These are phyloP conservation scores for Amanita polypyramis DNA, from an alignment of 768 basidiomycete genomes.

Conservation along the genomic window DNA sequence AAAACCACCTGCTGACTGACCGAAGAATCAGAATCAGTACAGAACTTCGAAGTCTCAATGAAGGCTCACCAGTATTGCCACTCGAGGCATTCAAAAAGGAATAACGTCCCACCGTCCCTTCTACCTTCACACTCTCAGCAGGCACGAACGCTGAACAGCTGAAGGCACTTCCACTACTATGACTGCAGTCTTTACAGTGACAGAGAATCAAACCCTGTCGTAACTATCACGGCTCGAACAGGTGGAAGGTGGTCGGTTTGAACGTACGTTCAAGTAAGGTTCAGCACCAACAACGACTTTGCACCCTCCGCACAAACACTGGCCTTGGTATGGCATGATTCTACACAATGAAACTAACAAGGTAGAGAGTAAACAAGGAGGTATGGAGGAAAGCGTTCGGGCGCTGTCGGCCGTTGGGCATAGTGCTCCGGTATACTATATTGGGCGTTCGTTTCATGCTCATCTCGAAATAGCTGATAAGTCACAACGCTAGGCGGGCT, in stretches of 20 bases:
- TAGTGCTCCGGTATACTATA: too few relatives aligned
- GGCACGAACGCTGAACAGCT: neutral
- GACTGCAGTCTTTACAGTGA: constrained; percentile 5
- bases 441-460: too few relatives aligned
- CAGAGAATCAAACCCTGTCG: neutral
- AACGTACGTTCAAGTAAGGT: neutral
- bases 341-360: too few relatives aligned
- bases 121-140: neutral
- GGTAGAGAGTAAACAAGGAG: neutral
- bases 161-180: neutral
- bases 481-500: too few relatives aligned
- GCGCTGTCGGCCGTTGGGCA: neutral
- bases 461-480: too few relatives aligned
- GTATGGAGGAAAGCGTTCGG: too few relatives aligned
- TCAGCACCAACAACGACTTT: constrained; percentile 2
- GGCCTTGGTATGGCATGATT: neutral
- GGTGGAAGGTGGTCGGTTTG: neutral
- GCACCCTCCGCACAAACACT: constrained; percentile 1
- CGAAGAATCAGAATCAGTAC: neutral
- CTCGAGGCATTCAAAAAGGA: neutral
- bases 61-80: neutral
- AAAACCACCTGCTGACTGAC: constrained; percentile 4
- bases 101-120: neutral
- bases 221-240: neutral
- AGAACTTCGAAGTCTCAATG: neutral